Percentiles rank a stretch among this genome's conserved stretches.
Conservation (phyloP, 139 green algal genomes). For the Chlamydomonas urium region DNA sequence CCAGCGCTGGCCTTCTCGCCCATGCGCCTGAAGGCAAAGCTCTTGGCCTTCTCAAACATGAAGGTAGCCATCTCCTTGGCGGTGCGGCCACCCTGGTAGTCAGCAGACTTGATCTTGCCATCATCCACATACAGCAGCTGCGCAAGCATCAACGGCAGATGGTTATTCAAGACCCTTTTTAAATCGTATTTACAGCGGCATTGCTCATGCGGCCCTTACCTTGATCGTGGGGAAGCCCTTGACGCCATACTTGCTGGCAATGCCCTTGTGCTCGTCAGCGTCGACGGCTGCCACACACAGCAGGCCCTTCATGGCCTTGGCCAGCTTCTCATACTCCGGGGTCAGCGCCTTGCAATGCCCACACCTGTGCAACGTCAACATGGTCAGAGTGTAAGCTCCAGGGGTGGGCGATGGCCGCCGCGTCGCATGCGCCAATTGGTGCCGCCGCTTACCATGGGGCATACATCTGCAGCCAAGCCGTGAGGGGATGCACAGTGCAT, state of each 20-base stretch:
- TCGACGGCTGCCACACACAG: slow-evolving; percentile 69
- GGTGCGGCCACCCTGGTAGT: slow-evolving; percentile 69
- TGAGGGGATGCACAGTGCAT: too few relatives aligned
- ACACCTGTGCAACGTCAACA: slow-evolving; percentile 15
- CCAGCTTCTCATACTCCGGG: slow-evolving; percentile 27
- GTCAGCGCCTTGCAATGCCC: slow-evolving; percentile 57
- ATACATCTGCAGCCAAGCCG: slow-evolving; percentile 44
- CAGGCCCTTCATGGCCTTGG: slow-evolving; percentile 65
- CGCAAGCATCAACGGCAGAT: too few relatives aligned
- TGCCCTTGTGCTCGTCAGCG: slow-evolving; percentile 51
- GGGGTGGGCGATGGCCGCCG: neutral
- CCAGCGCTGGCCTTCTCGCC: slow-evolving; percentile 29
- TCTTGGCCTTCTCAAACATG: slow-evolving; percentile 64
- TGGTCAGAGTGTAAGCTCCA: neutral
- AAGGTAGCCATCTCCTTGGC: slow-evolving; percentile 77
- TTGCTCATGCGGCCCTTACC: too few relatives aligned
- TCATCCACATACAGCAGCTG: slow-evolving; percentile 62
- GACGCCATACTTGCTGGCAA: slow-evolving; percentile 60
- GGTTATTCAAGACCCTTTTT: too few relatives aligned
- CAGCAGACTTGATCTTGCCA: slow-evolving; percentile 50
- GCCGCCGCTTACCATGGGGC: slow-evolving; percentile 43
- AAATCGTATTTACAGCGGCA: too few relatives aligned
- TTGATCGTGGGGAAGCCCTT: slow-evolving; percentile 88
- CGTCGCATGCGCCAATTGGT: neutral
- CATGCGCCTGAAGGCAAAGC: slow-evolving; percentile 44